phyloP scores from a whole-genome alignment of 2,329 filamentous ascomycete genomes.

The Talaromyces marneffei region DNA sequence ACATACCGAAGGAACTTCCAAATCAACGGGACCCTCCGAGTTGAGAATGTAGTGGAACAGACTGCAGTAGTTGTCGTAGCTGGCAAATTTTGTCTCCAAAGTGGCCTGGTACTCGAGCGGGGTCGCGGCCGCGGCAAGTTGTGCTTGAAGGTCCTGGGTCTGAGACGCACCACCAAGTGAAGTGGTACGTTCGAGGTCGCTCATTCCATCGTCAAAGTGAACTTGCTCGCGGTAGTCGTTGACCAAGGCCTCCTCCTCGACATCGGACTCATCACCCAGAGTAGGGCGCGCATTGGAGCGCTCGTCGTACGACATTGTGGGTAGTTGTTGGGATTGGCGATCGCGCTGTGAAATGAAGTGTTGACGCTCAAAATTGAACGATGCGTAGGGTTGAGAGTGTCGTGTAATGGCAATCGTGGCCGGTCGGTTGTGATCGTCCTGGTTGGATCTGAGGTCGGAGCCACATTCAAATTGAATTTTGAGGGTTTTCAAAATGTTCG shows the following conservation, averaged over 20 bases:
- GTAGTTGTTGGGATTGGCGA: background rate
- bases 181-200: conserved; percentile 70
- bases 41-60: conserved; percentile 99
- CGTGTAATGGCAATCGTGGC: background rate
- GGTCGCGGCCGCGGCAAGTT: conserved; percentile 84
- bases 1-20: conserved; percentile 92
- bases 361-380: background rate
- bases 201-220: conserved; percentile 82
- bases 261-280: conserved; percentile 77
- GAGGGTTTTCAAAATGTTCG: conserved; percentile 40
- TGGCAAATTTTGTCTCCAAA: conserved; percentile 94
- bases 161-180: conserved; percentile 66
- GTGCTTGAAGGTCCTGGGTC: conserved; percentile 86
- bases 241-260: conserved; percentile 91
- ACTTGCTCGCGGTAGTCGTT: conserved; percentile 96
- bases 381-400: background rate
- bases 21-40: conserved; percentile 95
- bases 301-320: conserved; percentile 43
- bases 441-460: conserved; percentile 32
- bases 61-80: conserved; percentile 99
- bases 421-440: background rate
- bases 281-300: conserved; percentile 38
- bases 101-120: conserved; percentile 94
- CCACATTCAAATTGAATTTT: conserved; percentile 34
- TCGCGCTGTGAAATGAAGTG: conserved; percentile 12